Percentiles rank a stretch among this genome's conserved stretches.
Evolutionary conservation across 1,284 basidiomycete genomes (phyloP).

Genomic region (Mycosarcoma maydis): DNA sequence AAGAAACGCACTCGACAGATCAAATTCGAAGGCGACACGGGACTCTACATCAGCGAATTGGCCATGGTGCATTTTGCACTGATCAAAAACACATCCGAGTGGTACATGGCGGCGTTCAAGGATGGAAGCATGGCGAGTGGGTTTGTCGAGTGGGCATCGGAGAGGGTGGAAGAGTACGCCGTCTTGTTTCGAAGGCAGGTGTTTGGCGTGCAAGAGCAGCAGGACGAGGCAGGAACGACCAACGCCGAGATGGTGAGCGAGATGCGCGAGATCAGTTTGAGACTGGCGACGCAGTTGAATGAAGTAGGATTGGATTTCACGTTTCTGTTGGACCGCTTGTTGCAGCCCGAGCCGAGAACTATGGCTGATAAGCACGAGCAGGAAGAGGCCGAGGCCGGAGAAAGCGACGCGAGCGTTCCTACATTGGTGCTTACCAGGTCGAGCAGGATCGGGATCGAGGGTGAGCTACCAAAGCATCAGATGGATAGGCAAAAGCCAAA

Average conservation of each 20-base stretch:
- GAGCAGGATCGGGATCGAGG: conserved; percentile 18
- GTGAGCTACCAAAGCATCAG: background rate
- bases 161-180: conserved; percentile 83
- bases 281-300: conserved; percentile 29
- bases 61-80: conserved; percentile 85
- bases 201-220: conserved; percentile 71
- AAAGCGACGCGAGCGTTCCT: background rate
- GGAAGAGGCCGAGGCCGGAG: background rate
- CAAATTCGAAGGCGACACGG: conserved; percentile 88
- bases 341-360: conserved; percentile 7
- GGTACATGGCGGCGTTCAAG: conserved; percentile 94
- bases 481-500: background rate
- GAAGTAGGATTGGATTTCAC: conserved; percentile 41
- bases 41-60: conserved; percentile 79
- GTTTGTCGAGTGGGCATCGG: conserved; percentile 93
- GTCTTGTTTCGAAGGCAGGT: conserved; percentile 90
- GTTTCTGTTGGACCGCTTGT: conserved; percentile 22
- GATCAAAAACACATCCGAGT: conserved; percentile 94
- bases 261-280: conserved; percentile 57
- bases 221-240: too few species aligned
- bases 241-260: conserved; percentile 55
- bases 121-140: conserved; percentile 88
- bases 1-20: conserved; percentile 82
- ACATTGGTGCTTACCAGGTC: conserved; percentile 18
- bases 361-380: conserved; percentile 2